Percentiles rank a stretch among this genome's conserved stretches.
These are phyloP conservation scores for Kazachstania africana DNA, from an alignment of 805 yeast species.

Conservation along the genomic window DNA sequence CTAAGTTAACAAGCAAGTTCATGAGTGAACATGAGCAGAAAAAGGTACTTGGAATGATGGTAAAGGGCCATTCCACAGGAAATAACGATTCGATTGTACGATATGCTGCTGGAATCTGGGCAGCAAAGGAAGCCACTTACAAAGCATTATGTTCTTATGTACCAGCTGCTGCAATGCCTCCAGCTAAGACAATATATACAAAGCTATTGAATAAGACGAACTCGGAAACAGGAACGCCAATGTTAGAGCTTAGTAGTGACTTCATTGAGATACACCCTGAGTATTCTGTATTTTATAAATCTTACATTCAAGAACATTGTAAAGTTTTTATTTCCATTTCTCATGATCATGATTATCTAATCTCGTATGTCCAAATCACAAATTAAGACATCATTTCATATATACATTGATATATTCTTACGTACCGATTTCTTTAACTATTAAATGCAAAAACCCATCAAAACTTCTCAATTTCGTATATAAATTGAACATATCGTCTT, in stretches of 20 bases:
- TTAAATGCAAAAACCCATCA: constrained; percentile 53
- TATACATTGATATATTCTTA: too few species aligned
- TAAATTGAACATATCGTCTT: constrained; percentile 35
- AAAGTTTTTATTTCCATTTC: constrained; percentile 16
- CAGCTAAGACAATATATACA: constrained; percentile 22
- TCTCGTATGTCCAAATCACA: constrained; percentile 10
- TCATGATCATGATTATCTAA: constrained; percentile 22
- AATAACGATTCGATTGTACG: not conserved
- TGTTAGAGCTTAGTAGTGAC: constrained; percentile 6
- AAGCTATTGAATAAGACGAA: constrained; percentile 15
- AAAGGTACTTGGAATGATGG: constrained; percentile 3
- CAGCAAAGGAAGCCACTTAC: constrained; percentile 19
- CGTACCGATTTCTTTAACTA: too few species aligned
- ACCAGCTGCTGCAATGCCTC: constrained; percentile 10
- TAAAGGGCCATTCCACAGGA: not conserved
- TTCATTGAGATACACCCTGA: constrained; percentile 2
- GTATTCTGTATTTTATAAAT: constrained; percentile 6
- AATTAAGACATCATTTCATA: too few species aligned
- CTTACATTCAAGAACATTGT: constrained; percentile 5
- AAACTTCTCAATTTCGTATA: constrained; percentile 35
- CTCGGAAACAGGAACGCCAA: constrained; percentile 10
- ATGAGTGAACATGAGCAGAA: constrained; percentile 17
- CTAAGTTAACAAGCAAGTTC: constrained; percentile 15
- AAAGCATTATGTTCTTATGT: constrained; percentile 14
- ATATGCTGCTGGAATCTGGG: constrained; percentile 25